Percentiles rank a stretch among this genome's conserved stretches.
These are phyloP conservation scores for Tylopilus intermedius DNA, from an alignment of 768 basidiomycete species.

Conservation along the genomic window DNA sequence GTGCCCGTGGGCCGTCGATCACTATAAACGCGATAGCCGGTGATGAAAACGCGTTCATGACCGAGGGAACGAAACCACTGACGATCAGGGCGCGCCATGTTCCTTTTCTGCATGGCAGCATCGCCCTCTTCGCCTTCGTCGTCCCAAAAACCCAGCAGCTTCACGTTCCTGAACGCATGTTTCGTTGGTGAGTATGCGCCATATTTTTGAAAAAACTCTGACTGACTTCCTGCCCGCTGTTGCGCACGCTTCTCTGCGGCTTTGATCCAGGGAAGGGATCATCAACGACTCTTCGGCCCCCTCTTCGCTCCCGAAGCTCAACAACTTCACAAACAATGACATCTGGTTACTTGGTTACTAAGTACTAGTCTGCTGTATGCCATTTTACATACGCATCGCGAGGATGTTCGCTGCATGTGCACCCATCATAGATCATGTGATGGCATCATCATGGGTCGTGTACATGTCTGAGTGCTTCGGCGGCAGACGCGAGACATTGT, in stretches of 20 bases:
- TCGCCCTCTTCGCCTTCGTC: constrained; percentile 63
- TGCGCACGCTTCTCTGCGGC: constrained; percentile 87
- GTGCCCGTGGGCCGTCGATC: constrained; percentile 12
- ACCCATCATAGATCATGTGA: too few species aligned
- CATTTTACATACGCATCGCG: too few species aligned
- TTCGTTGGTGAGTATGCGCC: background rate
- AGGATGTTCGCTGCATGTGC: too few species aligned
- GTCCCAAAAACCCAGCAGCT: constrained; percentile 82
- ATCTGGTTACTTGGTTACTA: too few species aligned
- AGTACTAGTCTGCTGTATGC: too few species aligned
- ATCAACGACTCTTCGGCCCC: constrained; percentile 48
- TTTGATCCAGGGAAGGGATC: constrained; percentile 95
- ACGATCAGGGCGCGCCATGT: constrained; percentile 83
- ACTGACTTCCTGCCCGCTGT: constrained; percentile 54
- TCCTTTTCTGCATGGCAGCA: constrained; percentile 54
- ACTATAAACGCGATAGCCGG: constrained; percentile 10
- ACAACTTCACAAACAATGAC: too few species aligned
- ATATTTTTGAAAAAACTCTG: too few species aligned
- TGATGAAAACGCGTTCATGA: background rate
- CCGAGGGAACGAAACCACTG: constrained; percentile 28
- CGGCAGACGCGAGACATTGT: too few species aligned
- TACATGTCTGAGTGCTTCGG: too few species aligned
- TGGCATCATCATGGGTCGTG: too few species aligned
- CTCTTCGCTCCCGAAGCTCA: too few species aligned
- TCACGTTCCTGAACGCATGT: constrained; percentile 62